Percentiles rank a stretch among this genome's conserved stretches.
These are phyloP conservation scores for Candida insectalens DNA, from an alignment of 805 yeast genomes.

Conservation along the genomic window DNA sequence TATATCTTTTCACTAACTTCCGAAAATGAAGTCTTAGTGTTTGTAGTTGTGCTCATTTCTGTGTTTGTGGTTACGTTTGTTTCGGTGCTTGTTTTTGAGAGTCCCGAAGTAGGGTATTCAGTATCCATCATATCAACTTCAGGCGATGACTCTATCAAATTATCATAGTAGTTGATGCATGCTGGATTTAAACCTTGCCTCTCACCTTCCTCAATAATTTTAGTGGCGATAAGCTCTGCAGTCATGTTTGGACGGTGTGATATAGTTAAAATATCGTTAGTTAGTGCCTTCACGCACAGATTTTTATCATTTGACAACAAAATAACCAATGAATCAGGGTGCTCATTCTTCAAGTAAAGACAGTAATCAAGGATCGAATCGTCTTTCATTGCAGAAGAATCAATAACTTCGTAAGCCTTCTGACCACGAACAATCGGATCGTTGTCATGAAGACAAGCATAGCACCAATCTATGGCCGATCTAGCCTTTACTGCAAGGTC, in stretches of 20 bases:
- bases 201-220: conserved; percentile 16
- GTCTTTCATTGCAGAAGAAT: conserved; percentile 43
- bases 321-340: conserved; percentile 34
- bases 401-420: conserved; percentile 41
- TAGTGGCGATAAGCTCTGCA: conserved; percentile 32
- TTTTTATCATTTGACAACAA: conserved; percentile 77
- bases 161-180: neutral
- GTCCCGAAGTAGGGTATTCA: neutral
- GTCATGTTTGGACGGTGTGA: conserved; percentile 37
- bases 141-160: neutral
- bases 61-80: neutral
- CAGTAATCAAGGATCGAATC: conserved; percentile 86
- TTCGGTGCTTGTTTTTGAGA: conserved; percentile 1
- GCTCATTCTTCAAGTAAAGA: conserved; percentile 40
- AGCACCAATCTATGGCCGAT: conserved; percentile 74
- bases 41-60: neutral
- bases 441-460: conserved; percentile 41
- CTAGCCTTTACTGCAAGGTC: conserved; percentile 38
- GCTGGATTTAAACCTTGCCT: neutral
- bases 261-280: conserved; percentile 58
- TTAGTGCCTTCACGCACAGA: conserved; percentile 66
- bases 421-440: conserved; percentile 56
- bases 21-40: neutral
- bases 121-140: conserved; percentile 1
- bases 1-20: conserved; percentile 17